Evolutionary conservation across 139 green algal species (phyloP).

Genomic region (Picochlorum sp.): DNA sequence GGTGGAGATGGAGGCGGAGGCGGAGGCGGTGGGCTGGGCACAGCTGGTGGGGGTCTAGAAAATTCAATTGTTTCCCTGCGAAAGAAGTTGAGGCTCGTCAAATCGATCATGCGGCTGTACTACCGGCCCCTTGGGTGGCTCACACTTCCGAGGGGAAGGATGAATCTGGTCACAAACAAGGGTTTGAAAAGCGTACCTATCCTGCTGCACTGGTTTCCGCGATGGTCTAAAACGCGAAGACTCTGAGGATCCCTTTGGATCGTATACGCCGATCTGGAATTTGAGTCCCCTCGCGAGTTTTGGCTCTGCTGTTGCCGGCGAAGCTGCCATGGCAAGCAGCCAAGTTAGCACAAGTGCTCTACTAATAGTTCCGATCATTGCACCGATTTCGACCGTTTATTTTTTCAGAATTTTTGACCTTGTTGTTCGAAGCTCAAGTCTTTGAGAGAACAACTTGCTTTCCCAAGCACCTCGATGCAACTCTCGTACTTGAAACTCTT

Average conservation of each 20-base stretch:
- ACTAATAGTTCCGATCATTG: too few relatives aligned
- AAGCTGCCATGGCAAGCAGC: neutral
- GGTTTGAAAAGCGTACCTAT: neutral
- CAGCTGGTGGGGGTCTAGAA: slow-evolving; percentile 5
- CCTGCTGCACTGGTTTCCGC: neutral
- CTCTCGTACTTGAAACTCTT: too few relatives aligned
- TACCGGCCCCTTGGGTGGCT: too few relatives aligned
- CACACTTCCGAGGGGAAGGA: too few relatives aligned
- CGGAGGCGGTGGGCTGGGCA: slow-evolving; percentile 4
- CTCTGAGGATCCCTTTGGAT: slow-evolving; percentile 1
- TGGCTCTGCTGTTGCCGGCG: neutral
- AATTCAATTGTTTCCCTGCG: neutral
- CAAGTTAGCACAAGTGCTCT: neutral
- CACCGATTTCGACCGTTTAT: too few relatives aligned
- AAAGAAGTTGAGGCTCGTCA: neutral
- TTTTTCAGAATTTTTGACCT: too few relatives aligned
- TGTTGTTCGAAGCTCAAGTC: too few relatives aligned
- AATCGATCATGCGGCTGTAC: too few relatives aligned
- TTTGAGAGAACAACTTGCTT: too few relatives aligned
- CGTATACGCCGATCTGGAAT: slow-evolving; percentile 7
- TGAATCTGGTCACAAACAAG: too few relatives aligned
- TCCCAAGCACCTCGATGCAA: too few relatives aligned
- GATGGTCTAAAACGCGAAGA: slow-evolving; percentile 3
- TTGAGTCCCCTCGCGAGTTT: neutral
- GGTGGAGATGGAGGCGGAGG: neutral